These are phyloP conservation scores for Infundibulicybe gibba DNA, from an alignment of 768 basidiomycete genomes.

Conservation along the genomic window DNA sequence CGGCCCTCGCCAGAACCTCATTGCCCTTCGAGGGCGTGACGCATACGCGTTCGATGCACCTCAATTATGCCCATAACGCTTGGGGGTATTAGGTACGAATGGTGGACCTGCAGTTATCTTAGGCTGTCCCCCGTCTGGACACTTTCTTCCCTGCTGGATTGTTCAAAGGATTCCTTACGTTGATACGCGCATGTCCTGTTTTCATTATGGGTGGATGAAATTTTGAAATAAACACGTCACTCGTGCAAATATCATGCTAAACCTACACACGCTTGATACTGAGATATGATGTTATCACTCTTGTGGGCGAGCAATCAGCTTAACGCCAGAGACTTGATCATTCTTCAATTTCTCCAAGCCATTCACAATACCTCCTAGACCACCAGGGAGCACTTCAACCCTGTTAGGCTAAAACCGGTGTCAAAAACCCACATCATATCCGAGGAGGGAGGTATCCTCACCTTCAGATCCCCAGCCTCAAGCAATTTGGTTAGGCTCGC, in stretches of 20 bases:
- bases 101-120: too few relatives aligned
- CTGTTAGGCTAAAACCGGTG: slow-evolving; percentile 27
- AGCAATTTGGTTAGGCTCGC: slow-evolving; percentile 9
- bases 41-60: too few relatives aligned
- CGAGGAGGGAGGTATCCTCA: neutral
- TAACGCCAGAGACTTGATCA: slow-evolving; percentile 37
- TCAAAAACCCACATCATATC: neutral
- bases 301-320: slow-evolving; percentile 38
- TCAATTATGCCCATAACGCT: too few relatives aligned
- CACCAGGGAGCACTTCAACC: slow-evolving; percentile 37
- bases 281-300: slow-evolving; percentile 22
- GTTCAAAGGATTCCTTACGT: too few relatives aligned
- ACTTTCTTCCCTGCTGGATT: too few relatives aligned
- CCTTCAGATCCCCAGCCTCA: slow-evolving; percentile 9
- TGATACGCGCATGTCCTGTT: too few relatives aligned
- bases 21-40: too few relatives aligned
- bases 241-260: too few relatives aligned
- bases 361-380: slow-evolving; percentile 30
- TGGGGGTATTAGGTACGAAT: too few relatives aligned
- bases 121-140: too few relatives aligned
- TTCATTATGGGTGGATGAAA: too few relatives aligned
- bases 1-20: neutral
- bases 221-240: too few relatives aligned
- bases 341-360: slow-evolving; percentile 31
- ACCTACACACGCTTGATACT: neutral